Percentiles rank a stretch among this genome's conserved stretches.
phyloP scores from a whole-genome alignment of 352 stramenopile genomes.

The Phytophthora pistaciae region DNA sequence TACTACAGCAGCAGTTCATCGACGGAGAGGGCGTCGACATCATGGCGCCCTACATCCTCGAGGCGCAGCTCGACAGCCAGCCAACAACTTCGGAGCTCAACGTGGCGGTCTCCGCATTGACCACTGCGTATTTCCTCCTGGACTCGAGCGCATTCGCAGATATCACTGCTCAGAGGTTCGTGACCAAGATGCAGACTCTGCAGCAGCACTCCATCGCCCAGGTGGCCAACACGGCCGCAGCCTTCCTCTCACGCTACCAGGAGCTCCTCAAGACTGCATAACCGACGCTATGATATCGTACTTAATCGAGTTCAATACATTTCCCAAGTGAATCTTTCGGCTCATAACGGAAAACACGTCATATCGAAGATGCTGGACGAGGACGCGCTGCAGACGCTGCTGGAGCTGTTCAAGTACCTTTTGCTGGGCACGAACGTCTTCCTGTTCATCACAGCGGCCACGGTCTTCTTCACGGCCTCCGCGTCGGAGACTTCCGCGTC shows the following conservation, averaged over 20 bases:
- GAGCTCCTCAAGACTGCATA: conserved; percentile 45
- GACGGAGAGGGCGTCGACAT: conserved; percentile 53
- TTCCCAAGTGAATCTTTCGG: conserved; percentile 20
- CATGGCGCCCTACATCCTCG: conserved; percentile 53
- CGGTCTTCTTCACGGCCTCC: conserved; percentile 42
- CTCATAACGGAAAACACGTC: conserved; percentile 10
- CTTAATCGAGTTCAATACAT: conserved; percentile 32
- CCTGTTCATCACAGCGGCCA: conserved; percentile 57
- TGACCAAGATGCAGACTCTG: conserved; percentile 42
- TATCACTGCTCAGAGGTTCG: conserved; percentile 49
- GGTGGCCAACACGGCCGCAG: conserved; percentile 60
- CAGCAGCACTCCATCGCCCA: conserved; percentile 44
- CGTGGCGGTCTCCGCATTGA: conserved; percentile 59
- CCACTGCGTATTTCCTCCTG: conserved; percentile 73
- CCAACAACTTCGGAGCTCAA: conserved; percentile 41
- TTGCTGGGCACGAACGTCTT: conserved; percentile 68
- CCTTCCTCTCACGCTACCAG: conserved; percentile 49
- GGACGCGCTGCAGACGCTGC: conserved; percentile 43
- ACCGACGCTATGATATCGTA: conserved; percentile 8
- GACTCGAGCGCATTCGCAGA: conserved; percentile 59
- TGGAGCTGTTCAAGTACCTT: conserved; percentile 70
- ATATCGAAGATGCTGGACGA: conserved; percentile 27
- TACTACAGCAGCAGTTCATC: conserved; percentile 67
- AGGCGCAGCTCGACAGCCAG: conserved; percentile 10
- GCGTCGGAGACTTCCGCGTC: conserved; percentile 1